Base-by-base conservation (phyloP, 2,329 filamentous ascomycete genomes). In the Hortaea sp. region DNA sequence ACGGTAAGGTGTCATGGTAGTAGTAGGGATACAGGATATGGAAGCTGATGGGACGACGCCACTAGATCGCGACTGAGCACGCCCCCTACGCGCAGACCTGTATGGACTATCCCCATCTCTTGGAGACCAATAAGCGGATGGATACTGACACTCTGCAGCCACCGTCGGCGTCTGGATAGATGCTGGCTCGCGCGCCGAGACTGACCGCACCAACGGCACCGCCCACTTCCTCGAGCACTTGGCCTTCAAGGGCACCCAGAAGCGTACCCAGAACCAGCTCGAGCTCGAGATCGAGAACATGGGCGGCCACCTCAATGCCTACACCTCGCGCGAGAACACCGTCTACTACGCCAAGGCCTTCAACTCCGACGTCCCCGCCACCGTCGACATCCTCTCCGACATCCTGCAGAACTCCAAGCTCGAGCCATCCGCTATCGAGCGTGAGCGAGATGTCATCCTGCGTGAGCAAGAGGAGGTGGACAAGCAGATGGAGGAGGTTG, bases 271-370 rank as follows among this genome's bases (percentile, higher is more conserved):
- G 73, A 85, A 94, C 69, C 92, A 98, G 75, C 78, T 98, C 68
- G 92, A 98, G 77, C 83, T 98, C 56, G 92, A 98, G 77, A 97
- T 98, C 66, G 92, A 98, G 79, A 98, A 98, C 76, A 95, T 98
- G 87, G 92, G 92, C 69, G 92, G 88, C 56, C 92, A 98, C 76
- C 79, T 98, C 63, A 98, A 98, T 73, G 92, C 92, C 69, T 98
- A 98, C 78, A 98, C 92, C 63, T 97, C 90, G 76, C 88, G 92
- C 70, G 92, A 98, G 73, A 97, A 95, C 80, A 98, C 92, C 63
- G 92, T 98, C 66, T 98, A 98, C 81, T 98, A 97, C 72, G 92
- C 92, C 72, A 95, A 97, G 77, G 84, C 90, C 56, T 95, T 98
- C 78, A 98, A 98, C 77, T 82, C 85, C 71, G 90, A 98, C 68